Base-by-base conservation (phyloP, 2,329 filamentous ascomycete genomes). In the Fusarium anguioides region DNA sequence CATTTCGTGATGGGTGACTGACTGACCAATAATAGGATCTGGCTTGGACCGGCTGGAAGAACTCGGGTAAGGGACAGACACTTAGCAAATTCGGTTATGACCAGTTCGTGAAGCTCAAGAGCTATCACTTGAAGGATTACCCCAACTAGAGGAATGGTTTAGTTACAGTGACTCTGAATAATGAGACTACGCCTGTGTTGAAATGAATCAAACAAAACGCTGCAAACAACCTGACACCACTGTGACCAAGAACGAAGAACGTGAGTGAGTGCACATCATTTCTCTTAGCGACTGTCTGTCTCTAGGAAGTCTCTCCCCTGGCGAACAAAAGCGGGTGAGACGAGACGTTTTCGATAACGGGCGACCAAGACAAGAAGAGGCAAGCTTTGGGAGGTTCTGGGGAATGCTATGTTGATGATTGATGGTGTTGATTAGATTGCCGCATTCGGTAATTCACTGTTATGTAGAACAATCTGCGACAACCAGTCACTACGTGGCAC, bases 21-120 rank as follows among this genome's bases (percentile, higher is more conserved):
- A 58, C 73, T 73, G 41, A 65, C 55, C 14, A 46, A 31, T 31
- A 49, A 63, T 35, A 95, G 92, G 93, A 97, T 78, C 87, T 97
- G 70, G 93, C 94, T n/a, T 97, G 93, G 93, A 96, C 94, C 4
- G 95, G 95, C 12, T 97, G 94, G 94, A 98, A 98, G 83, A 94
- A 97, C 77, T 97, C 94, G 62, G 95, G 95, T 68, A 94, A 92
- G 79, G 95, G 95, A 21, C 91, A 94, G 72, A 97, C 94, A 11
- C 81, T 98, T 72, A 96, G 93, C 81, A 89, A 83, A 72, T 97
- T 94, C 75, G 95, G 95, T 12, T 98, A 96, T 75, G 95, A 97
- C 73, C 93, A 97, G 76, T 98, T 97, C 76, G 91, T 96, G 76
- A 97, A 96, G 85, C 85, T 97, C 74, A 97, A 97, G 89, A 97